Evolutionary conservation across 1,139 yeast species (phyloP).

Genomic region (Geotrichum armillariae): DNA sequence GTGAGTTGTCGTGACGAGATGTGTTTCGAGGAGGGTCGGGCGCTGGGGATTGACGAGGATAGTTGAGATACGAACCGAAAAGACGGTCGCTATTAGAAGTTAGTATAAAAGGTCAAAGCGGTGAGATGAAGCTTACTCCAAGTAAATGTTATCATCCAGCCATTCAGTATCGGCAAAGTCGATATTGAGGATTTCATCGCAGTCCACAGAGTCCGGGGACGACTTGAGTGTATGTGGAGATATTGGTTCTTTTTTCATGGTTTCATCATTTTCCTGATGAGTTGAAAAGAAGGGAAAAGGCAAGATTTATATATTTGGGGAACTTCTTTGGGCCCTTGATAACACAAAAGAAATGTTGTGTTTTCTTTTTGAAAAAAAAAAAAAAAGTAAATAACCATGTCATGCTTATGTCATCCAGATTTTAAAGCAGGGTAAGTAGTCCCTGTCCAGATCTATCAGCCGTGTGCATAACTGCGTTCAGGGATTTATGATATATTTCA

Average conservation of each 20-base stretch:
- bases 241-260: not conserved
- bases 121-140: not conserved
- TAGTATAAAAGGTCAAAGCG: not conserved
- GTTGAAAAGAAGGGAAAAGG: not conserved
- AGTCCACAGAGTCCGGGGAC: no score
- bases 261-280: not conserved
- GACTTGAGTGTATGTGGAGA: no score
- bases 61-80: not conserved
- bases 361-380: no score
- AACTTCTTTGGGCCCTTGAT: no score
- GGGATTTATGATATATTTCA: no score
- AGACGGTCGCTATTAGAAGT: not conserved
- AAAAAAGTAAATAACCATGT: not conserved
- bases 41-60: conserved; percentile 1
- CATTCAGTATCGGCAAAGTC: not conserved
- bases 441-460: no score
- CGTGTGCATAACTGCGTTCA: no score
- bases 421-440: no score
- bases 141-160: not conserved
- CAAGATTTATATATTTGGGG: not conserved
- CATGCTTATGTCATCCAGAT: no score
- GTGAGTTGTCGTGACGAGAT: conserved; percentile 1
- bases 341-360: not conserved
- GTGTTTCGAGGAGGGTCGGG: not conserved
- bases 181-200: no score